Conservation (phyloP, 2,329 filamentous ascomycete genomes). For the Aspergillus sp. region DNA sequence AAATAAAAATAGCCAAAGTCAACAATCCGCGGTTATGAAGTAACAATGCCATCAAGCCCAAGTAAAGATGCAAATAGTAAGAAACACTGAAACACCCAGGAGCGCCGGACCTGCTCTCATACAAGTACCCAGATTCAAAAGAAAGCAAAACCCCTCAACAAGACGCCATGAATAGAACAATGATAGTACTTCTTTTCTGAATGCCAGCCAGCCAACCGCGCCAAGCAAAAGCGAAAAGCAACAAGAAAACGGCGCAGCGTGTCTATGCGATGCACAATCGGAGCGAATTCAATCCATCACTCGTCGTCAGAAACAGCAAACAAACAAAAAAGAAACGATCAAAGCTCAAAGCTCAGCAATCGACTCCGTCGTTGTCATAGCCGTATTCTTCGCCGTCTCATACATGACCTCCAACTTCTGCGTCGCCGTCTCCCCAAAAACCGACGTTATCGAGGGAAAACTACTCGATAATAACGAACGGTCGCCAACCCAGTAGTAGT, state of each 20-base stretch:
- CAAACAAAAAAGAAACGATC: neutral
- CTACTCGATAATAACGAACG: conserved; percentile 30
- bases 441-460: conserved; percentile 26
- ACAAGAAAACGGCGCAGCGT: neutral
- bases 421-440: conserved; percentile 25
- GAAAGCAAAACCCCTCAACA: conserved; percentile 7
- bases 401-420: conserved; percentile 41
- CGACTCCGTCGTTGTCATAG: conserved; percentile 28
- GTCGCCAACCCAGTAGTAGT: conserved; percentile 92
- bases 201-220: neutral
- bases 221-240: neutral
- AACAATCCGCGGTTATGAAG: neutral
- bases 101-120: conserved; percentile 1
- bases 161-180: conserved; percentile 1
- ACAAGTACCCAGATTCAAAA: neutral
- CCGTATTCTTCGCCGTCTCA: conserved; percentile 41
- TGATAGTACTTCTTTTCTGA: neutral
- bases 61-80: neutral
- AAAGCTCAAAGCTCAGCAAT: conserved; percentile 26
- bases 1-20: neutral
- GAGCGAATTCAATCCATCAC: neutral
- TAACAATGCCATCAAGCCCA: neutral
- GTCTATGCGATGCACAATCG: neutral
- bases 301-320: neutral
- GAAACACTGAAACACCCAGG: neutral